These are phyloP conservation scores for Aegle marmelos DNA, from an alignment of 345 rosid genomes.

Conservation along the genomic window DNA sequence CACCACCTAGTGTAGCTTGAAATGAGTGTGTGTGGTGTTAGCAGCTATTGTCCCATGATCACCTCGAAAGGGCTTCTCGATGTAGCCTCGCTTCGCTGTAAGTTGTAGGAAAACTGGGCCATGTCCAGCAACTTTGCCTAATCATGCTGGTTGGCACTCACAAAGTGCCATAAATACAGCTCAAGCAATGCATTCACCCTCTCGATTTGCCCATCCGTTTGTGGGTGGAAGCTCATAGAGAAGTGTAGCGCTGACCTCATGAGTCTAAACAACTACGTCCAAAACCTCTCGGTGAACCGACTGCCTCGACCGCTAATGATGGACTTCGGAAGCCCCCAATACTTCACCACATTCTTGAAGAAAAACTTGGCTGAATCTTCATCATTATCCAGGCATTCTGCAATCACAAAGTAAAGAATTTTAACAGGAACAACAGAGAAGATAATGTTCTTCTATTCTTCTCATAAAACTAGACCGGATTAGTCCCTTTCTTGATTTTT, in stretches of 20 bases:
- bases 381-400: too few relatives aligned
- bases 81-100: background rate
- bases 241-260: background rate
- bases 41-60: background rate
- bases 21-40: background rate
- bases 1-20: background rate
- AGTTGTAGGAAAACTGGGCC: slow-evolving; percentile 10
- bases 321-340: background rate
- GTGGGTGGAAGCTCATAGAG: background rate
- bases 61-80: background rate
- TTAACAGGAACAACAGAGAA: too few relatives aligned
- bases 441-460: too few relatives aligned
- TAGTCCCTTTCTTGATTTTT: too few relatives aligned
- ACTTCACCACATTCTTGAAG: slow-evolving; percentile 10
- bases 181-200: background rate
- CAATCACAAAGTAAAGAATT: too few relatives aligned
- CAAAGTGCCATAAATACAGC: background rate
- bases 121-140: background rate
- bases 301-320: background rate
- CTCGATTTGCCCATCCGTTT: background rate
- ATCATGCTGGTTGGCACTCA: background rate
- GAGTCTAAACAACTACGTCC: background rate
- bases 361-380: background rate
- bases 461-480: too few relatives aligned
- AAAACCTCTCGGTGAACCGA: background rate